Conservation (phyloP, 2,329 filamentous ascomycete species). For the Epichloe bromicola region DNA sequence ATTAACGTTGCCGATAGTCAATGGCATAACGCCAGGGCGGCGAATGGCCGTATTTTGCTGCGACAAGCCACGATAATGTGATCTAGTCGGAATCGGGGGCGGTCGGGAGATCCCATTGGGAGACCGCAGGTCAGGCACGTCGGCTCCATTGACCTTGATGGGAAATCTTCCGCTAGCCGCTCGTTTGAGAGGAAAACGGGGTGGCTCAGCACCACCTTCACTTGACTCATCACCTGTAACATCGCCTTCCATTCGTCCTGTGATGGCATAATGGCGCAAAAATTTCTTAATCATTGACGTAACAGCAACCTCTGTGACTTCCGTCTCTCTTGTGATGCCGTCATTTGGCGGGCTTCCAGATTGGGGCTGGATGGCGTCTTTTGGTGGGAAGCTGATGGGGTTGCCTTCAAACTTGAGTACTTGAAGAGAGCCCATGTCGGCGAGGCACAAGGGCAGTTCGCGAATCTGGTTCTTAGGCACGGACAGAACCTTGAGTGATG, state of each 20-base stretch:
- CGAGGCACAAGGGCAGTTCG: slow-evolving; percentile 69
- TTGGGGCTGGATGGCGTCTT: slow-evolving; percentile 50
- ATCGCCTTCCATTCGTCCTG: slow-evolving; percentile 40
- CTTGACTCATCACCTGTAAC: slow-evolving; percentile 49
- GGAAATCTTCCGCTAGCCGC: slow-evolving; percentile 53
- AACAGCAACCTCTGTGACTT: slow-evolving; percentile 47
- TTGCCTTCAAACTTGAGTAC: slow-evolving; percentile 86
- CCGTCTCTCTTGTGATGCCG: slow-evolving; percentile 40
- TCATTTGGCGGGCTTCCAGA: slow-evolving; percentile 43
- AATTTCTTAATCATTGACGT: slow-evolving; percentile 51
- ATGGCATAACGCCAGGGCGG: slow-evolving; percentile 58
- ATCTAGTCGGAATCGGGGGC: slow-evolving; percentile 63
- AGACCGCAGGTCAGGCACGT: slow-evolving; percentile 54
- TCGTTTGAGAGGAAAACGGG: slow-evolving; percentile 53
- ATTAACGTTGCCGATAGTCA: slow-evolving; percentile 55
- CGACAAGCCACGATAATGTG: slow-evolving; percentile 65
- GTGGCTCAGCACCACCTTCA: slow-evolving; percentile 62
- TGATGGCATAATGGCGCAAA: slow-evolving; percentile 38
- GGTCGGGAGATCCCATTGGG: slow-evolving; percentile 48
- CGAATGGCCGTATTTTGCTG: slow-evolving; percentile 53
- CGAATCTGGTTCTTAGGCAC: slow-evolving; percentile 79
- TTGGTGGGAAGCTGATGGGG: slow-evolving; percentile 67
- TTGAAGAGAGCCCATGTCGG: slow-evolving; percentile 80
- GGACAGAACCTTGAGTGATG: slow-evolving; percentile 78
- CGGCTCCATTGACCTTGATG: slow-evolving; percentile 60